Percentiles rank a stretch among this genome's conserved stretches.
Evolutionary conservation across 2,329 filamentous ascomycete genomes (phyloP).

Genomic region (Sarocladium strictum): DNA sequence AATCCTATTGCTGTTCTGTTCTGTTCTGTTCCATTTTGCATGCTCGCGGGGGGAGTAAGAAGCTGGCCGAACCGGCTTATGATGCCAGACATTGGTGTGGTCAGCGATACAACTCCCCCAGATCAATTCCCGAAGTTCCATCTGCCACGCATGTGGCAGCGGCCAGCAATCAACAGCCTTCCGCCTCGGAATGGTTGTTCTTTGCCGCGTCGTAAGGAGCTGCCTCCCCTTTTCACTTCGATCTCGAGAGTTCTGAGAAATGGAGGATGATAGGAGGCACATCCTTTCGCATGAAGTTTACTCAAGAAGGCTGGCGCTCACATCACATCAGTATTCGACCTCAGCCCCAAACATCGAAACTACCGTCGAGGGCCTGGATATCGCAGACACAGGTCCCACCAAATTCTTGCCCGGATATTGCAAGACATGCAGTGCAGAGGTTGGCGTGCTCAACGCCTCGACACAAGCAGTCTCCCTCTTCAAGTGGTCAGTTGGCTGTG

Average conservation of each 20-base stretch:
- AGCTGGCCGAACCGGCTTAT: conserved; percentile 50
- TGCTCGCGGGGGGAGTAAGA: conserved; percentile 43
- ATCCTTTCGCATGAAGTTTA: conserved; percentile 18
- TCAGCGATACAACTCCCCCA: conserved; percentile 67
- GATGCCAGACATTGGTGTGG: conserved; percentile 45
- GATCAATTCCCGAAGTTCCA: conserved; percentile 30
- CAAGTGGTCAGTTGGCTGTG: conserved; percentile 50
- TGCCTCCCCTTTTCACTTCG: conserved; percentile 37
- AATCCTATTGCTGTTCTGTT: conserved; percentile 11
- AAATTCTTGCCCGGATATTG: conserved; percentile 39
- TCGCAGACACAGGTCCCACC: conserved; percentile 14
- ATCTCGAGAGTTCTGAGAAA: conserved; percentile 42
- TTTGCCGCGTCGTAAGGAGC: conserved; percentile 21
- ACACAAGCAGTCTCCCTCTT: conserved; percentile 43
- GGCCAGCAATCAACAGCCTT: conserved; percentile 30
- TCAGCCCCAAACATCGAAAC: neutral
- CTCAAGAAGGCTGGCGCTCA: neutral
- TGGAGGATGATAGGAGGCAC: conserved; percentile 47
- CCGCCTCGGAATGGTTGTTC: conserved; percentile 34
- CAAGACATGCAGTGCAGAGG: conserved; percentile 34
- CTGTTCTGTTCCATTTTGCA: neutral
- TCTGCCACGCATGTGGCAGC: conserved; percentile 16
- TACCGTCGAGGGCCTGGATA: neutral
- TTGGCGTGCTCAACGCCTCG: conserved; percentile 43
- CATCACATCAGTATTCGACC: conserved; percentile 11